Conservation (phyloP, 2,329 filamentous ascomycete species). For the Drechslerella coelobrocha region DNA sequence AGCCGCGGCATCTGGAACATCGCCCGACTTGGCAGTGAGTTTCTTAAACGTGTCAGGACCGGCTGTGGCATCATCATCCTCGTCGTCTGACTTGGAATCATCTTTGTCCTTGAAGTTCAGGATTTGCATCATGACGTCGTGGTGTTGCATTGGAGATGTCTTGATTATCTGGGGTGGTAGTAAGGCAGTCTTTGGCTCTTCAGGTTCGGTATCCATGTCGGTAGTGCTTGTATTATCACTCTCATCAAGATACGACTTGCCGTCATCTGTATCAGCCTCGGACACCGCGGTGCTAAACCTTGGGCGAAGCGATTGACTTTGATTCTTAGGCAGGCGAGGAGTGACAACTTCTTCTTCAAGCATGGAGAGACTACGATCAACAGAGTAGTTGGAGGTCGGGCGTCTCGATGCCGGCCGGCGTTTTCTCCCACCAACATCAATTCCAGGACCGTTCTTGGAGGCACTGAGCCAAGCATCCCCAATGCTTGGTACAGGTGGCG, state of each 20-base stretch:
- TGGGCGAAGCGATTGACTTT: conserved; percentile 23
- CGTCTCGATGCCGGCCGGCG: conserved; percentile 43
- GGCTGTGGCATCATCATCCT: conserved; percentile 37
- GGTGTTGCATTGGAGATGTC: conserved; percentile 38
- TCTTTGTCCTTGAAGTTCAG: conserved; percentile 40
- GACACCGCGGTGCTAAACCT: conserved; percentile 46
- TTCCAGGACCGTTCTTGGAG: conserved; percentile 38
- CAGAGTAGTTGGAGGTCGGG: conserved; percentile 36
- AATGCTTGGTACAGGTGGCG: conserved; percentile 92
- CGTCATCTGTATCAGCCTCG: conserved; percentile 44
- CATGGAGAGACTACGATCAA: conserved; percentile 29
- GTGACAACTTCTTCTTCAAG: conserved; percentile 45
- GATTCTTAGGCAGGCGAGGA: conserved; percentile 41
- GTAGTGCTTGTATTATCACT: conserved; percentile 46
- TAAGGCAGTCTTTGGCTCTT: conserved; percentile 20
- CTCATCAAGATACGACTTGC: conserved; percentile 39
- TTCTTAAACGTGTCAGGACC: conserved; percentile 45
- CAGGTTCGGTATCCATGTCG: conserved; percentile 46
- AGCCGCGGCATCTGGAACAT: conserved; percentile 36
- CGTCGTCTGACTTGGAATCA: conserved; percentile 28
- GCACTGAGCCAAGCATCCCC: conserved; percentile 84
- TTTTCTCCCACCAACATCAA: conserved; percentile 40
- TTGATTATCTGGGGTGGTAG: conserved; percentile 30
- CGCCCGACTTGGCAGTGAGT: conserved; percentile 42
- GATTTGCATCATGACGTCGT: conserved; percentile 45